phyloP scores from a whole-genome alignment of 352 stramenopile genomes.

The Pythium scleroteichum region DNA sequence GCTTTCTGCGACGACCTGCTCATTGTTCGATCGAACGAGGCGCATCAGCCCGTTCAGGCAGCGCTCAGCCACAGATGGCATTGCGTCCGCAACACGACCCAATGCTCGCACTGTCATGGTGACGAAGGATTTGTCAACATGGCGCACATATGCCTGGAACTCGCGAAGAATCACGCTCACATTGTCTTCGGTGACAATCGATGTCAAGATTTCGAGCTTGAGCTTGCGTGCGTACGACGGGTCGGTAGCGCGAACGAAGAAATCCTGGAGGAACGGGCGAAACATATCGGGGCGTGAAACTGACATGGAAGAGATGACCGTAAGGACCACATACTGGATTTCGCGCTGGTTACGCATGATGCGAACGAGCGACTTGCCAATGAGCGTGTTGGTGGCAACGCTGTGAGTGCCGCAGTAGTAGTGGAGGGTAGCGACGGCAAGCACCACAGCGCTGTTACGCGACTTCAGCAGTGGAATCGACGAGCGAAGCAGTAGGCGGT shows the following conservation, averaged over 20 bases:
- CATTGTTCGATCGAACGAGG: slow-evolving; percentile 82
- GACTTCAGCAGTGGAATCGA: slow-evolving; percentile 96
- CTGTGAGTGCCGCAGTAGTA: slow-evolving; percentile 96
- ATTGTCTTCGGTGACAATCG: slow-evolving; percentile 90
- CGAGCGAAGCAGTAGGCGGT: slow-evolving; percentile 94
- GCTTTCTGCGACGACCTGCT: slow-evolving; percentile 92
- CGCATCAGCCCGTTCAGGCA: slow-evolving; percentile 90
- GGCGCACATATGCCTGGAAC: slow-evolving; percentile 95
- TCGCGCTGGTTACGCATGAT: slow-evolving; percentile 97
- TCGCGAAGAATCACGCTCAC: slow-evolving; percentile 95
- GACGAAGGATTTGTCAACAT: slow-evolving; percentile 95
- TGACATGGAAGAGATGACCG: slow-evolving; percentile 94
- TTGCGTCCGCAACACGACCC: slow-evolving; percentile 91
- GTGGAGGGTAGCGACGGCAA: slow-evolving; percentile 95
- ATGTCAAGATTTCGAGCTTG: slow-evolving; percentile 97
- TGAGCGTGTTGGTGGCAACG: slow-evolving; percentile 84
- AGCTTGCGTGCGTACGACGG: slow-evolving; percentile 94
- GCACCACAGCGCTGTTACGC: slow-evolving; percentile 96
- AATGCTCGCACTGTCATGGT: slow-evolving; percentile 92
- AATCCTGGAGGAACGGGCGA: slow-evolving; percentile 95
- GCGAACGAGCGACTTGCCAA: slow-evolving; percentile 96
- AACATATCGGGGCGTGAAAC: slow-evolving; percentile 96
- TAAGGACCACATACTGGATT: slow-evolving; percentile 98
- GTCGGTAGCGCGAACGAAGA: slow-evolving; percentile 96
- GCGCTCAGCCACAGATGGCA: slow-evolving; percentile 87